phyloP scores from a whole-genome alignment of 768 basidiomycete species.

The Coprinopsis strossmayeri region DNA sequence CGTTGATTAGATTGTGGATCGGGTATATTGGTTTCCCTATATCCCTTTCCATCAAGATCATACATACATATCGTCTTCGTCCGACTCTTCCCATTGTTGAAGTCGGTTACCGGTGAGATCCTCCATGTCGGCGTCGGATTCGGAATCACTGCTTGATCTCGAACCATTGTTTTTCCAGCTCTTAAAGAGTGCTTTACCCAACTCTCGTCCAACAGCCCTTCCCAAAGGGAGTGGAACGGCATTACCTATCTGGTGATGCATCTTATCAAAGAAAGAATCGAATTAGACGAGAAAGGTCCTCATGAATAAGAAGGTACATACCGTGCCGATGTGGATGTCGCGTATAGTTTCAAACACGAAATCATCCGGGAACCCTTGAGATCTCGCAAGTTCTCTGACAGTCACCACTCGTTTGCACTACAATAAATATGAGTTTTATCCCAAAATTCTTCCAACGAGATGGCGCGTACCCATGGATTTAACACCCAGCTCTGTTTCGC shows the following conservation, averaged over 20 bases:
- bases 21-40: too few relatives aligned
- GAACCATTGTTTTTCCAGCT: slow-evolving; percentile 32
- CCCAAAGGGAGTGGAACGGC: slow-evolving; percentile 67
- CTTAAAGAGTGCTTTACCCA: slow-evolving; percentile 44
- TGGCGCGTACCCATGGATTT: not conserved
- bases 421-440: not conserved
- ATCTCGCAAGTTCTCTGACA: slow-evolving; percentile 70
- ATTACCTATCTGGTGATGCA: slow-evolving; percentile 79
- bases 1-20: too few relatives aligned
- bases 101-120: too few relatives aligned
- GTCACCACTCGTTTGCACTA: slow-evolving; percentile 69
- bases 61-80: slow-evolving; percentile 5
- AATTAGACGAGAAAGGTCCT: too few relatives aligned
- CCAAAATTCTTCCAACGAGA: not conserved
- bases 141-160: not conserved
- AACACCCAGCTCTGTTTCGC: slow-evolving; percentile 68
- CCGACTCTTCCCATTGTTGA: too few relatives aligned
- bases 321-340: slow-evolving; percentile 53
- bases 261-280: slow-evolving; percentile 35
- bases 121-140: slow-evolving; percentile 2
- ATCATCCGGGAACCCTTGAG: slow-evolving; percentile 77
- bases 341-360: slow-evolving; percentile 54
- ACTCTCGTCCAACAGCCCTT: slow-evolving; percentile 57
- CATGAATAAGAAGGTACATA: slow-evolving; percentile 32
- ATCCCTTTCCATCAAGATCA: too few relatives aligned